Conservation (phyloP, 2,329 filamentous ascomycete species). For the Rutstroemia sydowiana region DNA sequence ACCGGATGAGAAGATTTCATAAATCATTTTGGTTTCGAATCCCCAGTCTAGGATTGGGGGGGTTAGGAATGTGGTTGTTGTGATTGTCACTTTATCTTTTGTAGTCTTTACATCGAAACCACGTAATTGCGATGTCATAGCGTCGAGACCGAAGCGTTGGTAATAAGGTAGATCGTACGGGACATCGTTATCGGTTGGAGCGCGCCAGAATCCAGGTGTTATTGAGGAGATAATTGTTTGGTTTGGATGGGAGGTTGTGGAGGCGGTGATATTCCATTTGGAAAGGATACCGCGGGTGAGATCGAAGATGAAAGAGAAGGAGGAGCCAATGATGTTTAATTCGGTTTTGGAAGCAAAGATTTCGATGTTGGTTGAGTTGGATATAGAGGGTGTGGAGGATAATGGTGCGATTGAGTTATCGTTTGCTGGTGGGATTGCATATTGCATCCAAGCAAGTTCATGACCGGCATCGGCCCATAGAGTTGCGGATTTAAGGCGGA, state of each 20-base stretch:
- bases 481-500: constrained; percentile 37
- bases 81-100: constrained; percentile 32
- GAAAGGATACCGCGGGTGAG: constrained; percentile 37
- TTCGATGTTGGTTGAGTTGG: constrained; percentile 7
- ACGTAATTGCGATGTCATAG: constrained; percentile 40
- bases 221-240: constrained; percentile 4
- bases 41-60: constrained; percentile 58
- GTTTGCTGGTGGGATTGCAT: constrained; percentile 13
- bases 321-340: constrained; percentile 27
- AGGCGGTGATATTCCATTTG: constrained; percentile 33
- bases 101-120: constrained; percentile 30
- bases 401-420: neutral
- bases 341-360: constrained; percentile 17
- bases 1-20: constrained; percentile 42
- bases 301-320: constrained; percentile 39
- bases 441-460: constrained; percentile 48
- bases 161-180: constrained; percentile 49
- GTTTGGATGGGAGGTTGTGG: neutral
- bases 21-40: constrained; percentile 41
- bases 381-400: constrained; percentile 16
- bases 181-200: constrained; percentile 58
- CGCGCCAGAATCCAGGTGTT: constrained; percentile 47
- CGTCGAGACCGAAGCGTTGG: constrained; percentile 44
- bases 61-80: constrained; percentile 42
- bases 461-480: constrained; percentile 46